Evolutionary conservation across 2,329 filamentous ascomycete species (phyloP), one percentile per base, ranked within the genome.

Genomic region (Ophiostoma pallidulum): DNA sequence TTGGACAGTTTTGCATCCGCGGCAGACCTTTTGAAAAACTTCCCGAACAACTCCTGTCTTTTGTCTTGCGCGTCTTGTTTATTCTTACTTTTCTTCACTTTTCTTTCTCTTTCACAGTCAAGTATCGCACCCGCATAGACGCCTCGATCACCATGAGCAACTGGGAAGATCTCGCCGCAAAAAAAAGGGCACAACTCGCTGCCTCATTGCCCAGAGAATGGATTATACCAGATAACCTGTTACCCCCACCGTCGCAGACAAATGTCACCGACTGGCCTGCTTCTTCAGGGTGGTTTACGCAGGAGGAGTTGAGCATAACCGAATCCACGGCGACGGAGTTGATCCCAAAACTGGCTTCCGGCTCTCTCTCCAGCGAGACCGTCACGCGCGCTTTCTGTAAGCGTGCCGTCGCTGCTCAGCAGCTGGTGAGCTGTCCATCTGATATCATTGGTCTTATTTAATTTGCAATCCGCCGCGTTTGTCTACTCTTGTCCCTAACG

Each of bases 261-360:
- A 71, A 82, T 56, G 74, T 84, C 14, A 76, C 72, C 0, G 55
- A 54, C 4, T 82, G 78, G 62, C 77, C 79, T 57, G 57, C 65
- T 43, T 58, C 58, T 0, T 83, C 77, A 1, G 77, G 77, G 3
- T 80, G 79, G 70, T 80, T 84, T 53, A 77, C 70, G 1, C 28
- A 51, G 2, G 58, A 66, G 13, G 67, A 70, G 54, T 58, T 69
- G 1, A 54, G 56, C 46, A 68, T 70, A 49, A 69, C 66, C 7
- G 54, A 61, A 28, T 51, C 52, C 28, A 58, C 59, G 0, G 65
- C 61, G 4, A 20, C 59, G 2, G 60, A 66, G 28, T 56, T 69
- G 9, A 50, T 69, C 0, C 55, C 60, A 4, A 59, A 56, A 26
- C 59, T 69, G 9, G 64, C 65, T 1, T 59, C 58, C 3, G 66